These are phyloP conservation scores for Ogataea thermomethanolica DNA, from an alignment of 805 yeast species.

Conservation along the genomic window DNA sequence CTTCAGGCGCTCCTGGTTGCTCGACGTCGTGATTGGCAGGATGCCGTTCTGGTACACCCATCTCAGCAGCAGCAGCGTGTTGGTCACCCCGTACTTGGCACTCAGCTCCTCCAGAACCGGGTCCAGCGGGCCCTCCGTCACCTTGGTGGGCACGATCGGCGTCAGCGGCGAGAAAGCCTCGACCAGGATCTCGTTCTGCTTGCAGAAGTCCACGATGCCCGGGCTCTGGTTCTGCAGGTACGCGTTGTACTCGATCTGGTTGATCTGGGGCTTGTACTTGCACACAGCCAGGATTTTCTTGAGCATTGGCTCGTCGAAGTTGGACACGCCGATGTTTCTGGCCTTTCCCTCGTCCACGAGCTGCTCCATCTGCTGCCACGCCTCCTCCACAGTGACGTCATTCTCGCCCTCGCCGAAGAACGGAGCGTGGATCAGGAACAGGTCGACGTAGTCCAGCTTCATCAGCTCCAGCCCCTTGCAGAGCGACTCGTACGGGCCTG, in stretches of 20 bases:
- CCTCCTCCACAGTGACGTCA: slow-evolving; percentile 46
- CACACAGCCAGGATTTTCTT: slow-evolving; percentile 41
- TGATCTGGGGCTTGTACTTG: slow-evolving; percentile 52
- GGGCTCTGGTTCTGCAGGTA: slow-evolving; percentile 62
- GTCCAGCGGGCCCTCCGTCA: slow-evolving; percentile 35
- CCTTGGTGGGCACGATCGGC: slow-evolving; percentile 48
- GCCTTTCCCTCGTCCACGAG: slow-evolving; percentile 43
- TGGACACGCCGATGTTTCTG: slow-evolving; percentile 58
- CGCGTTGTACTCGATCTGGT: slow-evolving; percentile 69
- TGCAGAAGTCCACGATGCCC: slow-evolving; percentile 49
- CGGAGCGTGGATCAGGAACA: slow-evolving; percentile 63
- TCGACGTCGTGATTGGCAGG: slow-evolving; percentile 73
- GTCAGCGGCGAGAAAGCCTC: slow-evolving; percentile 69
- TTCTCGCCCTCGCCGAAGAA: slow-evolving; percentile 39
- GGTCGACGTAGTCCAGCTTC: slow-evolving; percentile 52
- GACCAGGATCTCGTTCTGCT: slow-evolving; percentile 46
- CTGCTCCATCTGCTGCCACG: slow-evolving; percentile 46
- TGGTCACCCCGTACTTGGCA: slow-evolving; percentile 55
- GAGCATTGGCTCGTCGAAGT: slow-evolving; percentile 48
- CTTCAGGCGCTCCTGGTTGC: slow-evolving; percentile 51
- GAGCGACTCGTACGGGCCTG: slow-evolving; percentile 48
- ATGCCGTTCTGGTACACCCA: slow-evolving; percentile 67
- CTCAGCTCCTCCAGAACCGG: slow-evolving; percentile 39
- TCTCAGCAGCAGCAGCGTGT: slow-evolving; percentile 62
- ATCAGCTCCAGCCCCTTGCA: slow-evolving; percentile 45